These are phyloP conservation scores for Selaginella moellendorffii DNA, from an alignment of 75 land plant species.

Conservation along the genomic window DNA sequence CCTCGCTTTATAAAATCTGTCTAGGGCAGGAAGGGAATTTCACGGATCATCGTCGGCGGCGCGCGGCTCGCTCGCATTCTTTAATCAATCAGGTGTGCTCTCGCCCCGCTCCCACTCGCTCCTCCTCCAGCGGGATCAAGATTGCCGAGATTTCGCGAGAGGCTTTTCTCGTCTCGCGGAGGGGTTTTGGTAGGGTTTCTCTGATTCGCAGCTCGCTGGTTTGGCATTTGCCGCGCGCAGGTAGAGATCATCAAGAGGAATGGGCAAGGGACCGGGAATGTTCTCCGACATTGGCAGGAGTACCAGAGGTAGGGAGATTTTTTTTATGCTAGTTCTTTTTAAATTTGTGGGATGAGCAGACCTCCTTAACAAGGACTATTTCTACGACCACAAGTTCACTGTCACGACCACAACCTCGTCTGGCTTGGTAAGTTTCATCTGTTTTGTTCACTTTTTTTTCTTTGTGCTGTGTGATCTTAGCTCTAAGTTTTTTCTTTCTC, in stretches of 20 bases:
- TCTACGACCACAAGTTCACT: constrained; percentile 53
- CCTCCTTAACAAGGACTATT: constrained; percentile 60
- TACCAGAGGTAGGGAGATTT: constrained; percentile 1
- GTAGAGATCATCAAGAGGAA: no score
- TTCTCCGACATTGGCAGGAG: constrained; percentile 5
- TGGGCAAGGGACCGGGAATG: constrained; percentile 4
- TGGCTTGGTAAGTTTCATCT: constrained; percentile 40
- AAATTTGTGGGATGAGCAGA: constrained; percentile 39
- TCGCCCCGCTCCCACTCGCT: no score
- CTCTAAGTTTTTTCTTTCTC: not conserved
- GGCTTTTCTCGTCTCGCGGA: no score
- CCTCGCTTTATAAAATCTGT: no score
- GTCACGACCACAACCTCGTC: constrained; percentile 47
- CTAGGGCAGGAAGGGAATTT: no score
- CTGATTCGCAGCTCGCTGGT: not conserved
- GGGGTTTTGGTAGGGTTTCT: not conserved
- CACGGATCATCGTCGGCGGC: no score
- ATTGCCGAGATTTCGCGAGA: no score
- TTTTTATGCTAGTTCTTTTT: constrained; percentile 11
- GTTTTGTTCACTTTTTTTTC: no score
- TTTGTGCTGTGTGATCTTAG: not conserved
- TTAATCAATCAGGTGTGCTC: no score
- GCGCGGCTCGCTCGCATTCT: no score
- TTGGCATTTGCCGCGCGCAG: not conserved
- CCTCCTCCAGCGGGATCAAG: no score